phyloP scores from a whole-genome alignment of 306 rosid species.

The Cicer arietinum region DNA sequence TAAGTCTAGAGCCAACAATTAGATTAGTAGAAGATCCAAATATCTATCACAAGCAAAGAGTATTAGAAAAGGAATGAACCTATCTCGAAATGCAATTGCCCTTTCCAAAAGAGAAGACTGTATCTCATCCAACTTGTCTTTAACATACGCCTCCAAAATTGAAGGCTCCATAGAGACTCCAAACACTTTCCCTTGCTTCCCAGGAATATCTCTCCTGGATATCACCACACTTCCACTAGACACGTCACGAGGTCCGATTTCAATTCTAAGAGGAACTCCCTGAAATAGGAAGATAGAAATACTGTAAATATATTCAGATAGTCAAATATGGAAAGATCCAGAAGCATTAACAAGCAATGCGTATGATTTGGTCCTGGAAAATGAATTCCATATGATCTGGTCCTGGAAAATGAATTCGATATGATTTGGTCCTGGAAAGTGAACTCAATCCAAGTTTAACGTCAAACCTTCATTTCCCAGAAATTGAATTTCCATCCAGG shows the following conservation, averaged over 20 bases:
- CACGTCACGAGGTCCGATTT: slow-evolving; percentile 96
- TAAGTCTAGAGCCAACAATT: background rate
- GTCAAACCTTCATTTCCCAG: slow-evolving; percentile 98
- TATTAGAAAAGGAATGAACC: slow-evolving; percentile 54
- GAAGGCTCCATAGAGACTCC: slow-evolving; percentile 93
- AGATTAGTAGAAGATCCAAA: background rate
- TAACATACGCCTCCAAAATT: slow-evolving; percentile 71
- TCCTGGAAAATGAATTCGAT: slow-evolving; percentile 5
- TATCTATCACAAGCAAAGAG: slow-evolving; percentile 23
- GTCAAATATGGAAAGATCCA: slow-evolving; percentile 1
- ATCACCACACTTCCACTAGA: slow-evolving; percentile 83
- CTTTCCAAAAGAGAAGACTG: slow-evolving; percentile 72
- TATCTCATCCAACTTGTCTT: slow-evolving; percentile 83
- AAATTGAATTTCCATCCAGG: slow-evolving; percentile 99
- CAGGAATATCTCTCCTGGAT: slow-evolving; percentile 94
- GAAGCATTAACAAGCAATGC: slow-evolving; percentile 23
- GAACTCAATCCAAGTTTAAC: slow-evolving; percentile 26
- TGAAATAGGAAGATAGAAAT: slow-evolving; percentile 47
- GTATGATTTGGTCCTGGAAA: slow-evolving; percentile 7
- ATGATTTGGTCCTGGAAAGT: slow-evolving; percentile 10
- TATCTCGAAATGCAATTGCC: slow-evolving; percentile 86
- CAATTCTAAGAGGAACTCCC: slow-evolving; percentile 98
- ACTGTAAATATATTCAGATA: slow-evolving; percentile 26
- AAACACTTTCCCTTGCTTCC: slow-evolving; percentile 92
- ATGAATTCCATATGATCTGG: background rate